Evolutionary conservation across 2,329 filamentous ascomycete species (phyloP), one percentile per base, ranked within the genome.

Genomic region (Phyllosticta citrichinensis): DNA sequence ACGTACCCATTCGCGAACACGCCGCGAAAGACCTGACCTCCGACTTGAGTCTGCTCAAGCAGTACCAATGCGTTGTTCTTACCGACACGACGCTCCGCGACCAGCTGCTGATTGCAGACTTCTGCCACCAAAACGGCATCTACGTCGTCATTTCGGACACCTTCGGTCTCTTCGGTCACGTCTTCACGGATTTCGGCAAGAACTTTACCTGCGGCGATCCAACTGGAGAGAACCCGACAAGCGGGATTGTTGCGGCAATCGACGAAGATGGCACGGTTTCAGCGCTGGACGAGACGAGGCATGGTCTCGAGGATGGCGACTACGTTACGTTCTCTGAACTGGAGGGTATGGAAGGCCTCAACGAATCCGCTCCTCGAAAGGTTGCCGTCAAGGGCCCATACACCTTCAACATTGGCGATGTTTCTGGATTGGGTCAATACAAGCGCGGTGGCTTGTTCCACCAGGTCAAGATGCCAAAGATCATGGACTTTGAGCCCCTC

Each of bases 381-480:
- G 84, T 99, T 64, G 90, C 88, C 3, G 91, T 97, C 56, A 97
- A 96, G 78, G 94, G 79, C 5, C 94, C 94, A 3, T 99, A 97
- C 74, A 96, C 92, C 9, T 99, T 99, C 76, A 94, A 91, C 14
- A 97, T 99, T 67, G 94, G 93, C 52, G 91, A 97, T 72, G 91
- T 97, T 10, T 90, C 89, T 24, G 87, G 85, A 5, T 81, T 97
- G 40, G 94, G 94, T 40, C 82, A 89, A 68, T 99, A 99, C 78
- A 80, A 89, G 78, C 84, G 88, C 57, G 93, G 93, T 55, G 94
- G 94, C 63, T 83, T 96, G 63, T 99, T 89, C 74, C 87, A 89
- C 50, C 94, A 99, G 75, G 94, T 97, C 75, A 99, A 97, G 82
- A 97, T 97, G 93, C 94, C 94, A 57, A 96, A 94, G 78, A 84